phyloP scores from a whole-genome alignment of 2,329 filamentous ascomycete genomes.

The Xylaria sp. region DNA sequence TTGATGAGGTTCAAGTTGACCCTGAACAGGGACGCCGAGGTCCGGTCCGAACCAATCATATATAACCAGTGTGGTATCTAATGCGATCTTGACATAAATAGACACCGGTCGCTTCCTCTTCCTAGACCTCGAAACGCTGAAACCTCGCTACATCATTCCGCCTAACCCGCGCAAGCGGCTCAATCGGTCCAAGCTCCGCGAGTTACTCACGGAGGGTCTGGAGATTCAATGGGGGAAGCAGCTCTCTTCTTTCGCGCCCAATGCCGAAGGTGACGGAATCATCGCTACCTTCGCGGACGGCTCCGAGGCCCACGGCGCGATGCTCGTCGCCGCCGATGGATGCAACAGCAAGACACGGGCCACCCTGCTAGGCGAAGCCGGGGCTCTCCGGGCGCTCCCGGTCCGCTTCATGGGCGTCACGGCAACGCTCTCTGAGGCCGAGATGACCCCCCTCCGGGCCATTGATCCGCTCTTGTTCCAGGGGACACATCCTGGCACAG shows the following conservation, averaged over 20 bases:
- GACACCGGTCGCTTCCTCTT: slow-evolving; percentile 21
- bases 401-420: slow-evolving; percentile 13
- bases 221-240: slow-evolving; percentile 19
- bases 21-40: slow-evolving; percentile 18
- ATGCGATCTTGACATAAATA: too few relatives aligned
- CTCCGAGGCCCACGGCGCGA: background rate
- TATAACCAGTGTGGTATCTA: too few relatives aligned
- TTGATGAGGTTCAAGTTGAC: slow-evolving; percentile 14
- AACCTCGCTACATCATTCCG: slow-evolving; percentile 10
- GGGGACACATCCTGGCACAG: slow-evolving; percentile 12
- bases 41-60: too few relatives aligned
- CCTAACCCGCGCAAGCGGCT: slow-evolving; percentile 13
- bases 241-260: background rate
- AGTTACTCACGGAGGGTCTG: background rate
- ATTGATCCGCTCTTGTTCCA: slow-evolving; percentile 21
- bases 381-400: background rate
- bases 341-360: slow-evolving; percentile 2
- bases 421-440: background rate
- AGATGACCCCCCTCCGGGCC: slow-evolving; percentile 3
- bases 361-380: background rate
- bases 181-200: slow-evolving; percentile 10
- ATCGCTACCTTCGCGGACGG: slow-evolving; percentile 13
- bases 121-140: slow-evolving; percentile 10
- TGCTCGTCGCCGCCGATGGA: slow-evolving; percentile 23
- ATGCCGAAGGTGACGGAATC: background rate